Base-by-base conservation (phyloP, 768 basidiomycete genomes). In the Crucibulum laeve region DNA sequence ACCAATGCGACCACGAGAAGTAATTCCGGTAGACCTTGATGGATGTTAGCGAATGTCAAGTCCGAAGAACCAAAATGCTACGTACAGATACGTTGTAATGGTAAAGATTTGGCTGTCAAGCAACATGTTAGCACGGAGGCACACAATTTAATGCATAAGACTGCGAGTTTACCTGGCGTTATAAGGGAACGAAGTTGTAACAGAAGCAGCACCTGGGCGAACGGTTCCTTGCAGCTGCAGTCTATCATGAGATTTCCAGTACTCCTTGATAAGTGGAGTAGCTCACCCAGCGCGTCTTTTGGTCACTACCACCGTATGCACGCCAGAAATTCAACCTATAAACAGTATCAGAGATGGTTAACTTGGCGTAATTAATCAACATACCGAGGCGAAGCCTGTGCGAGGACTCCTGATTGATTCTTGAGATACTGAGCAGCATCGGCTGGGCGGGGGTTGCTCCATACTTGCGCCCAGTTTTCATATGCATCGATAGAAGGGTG, bases 391-490 rank as follows among this genome's bases (percentile, higher is more conserved):
- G 80, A 81, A 1, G 79, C 69, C 37, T 71, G 65, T 0, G 80
- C 72, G 42, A 82, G 71, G 39, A 82, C 71, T 17, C 81, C 80
- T 13, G 76, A 72, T 43, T 74, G 74, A 49, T 57, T 59, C 26
- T 58, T 56, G 23, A 77, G 59, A 51, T 82, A 84, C 51, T 79
- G 77, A 7, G 67, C 63, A 10, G 74, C 73, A 49, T 84, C 81
- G 2, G 78, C 77, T 5, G 74, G 55, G 15, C 73, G 68, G 19
- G 81, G 80, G 56, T 63, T 61, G 24, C 61, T 59, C 77, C 76
- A 81, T 3, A 81, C 75, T 28, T 71, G 50, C 2, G 72, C 74
- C 81, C 80, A 84, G 58, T 80, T 82, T n/a, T 82, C 77, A 53
- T 82, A 82, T 1, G 77, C 70, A 52, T 82, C 77, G 47, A 84